Evolutionary conservation across 2,329 filamentous ascomycete species (phyloP), one percentile per base, ranked within the genome.

Genomic region (Calonectria hongkongensis): DNA sequence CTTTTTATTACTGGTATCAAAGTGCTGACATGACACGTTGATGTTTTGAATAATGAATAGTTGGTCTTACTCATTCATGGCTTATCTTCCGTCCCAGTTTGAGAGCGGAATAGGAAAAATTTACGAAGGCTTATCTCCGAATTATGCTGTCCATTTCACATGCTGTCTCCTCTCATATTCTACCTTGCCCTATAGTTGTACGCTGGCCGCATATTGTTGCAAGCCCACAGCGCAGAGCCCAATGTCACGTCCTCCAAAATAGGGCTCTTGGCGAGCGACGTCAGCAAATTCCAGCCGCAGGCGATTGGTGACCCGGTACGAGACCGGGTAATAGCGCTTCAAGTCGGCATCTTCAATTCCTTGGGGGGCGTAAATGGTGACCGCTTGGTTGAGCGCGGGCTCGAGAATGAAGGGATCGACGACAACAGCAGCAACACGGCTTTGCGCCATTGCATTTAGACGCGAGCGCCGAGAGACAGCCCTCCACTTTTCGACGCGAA

Each of bases 91-190:
- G 16, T 16, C n/a, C 28, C 18, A n/a, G 8, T 10, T 30, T 28
- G 15, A 33, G 28, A 39, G 18, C n/a, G 30, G 54, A 39, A 58
- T 58, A 39, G 54, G 30, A 58, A 58, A 6, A 58, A 58, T 33
- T 27, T 2, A 3, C 5, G 21, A n/a, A 15, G 10, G 18, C 30
- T 39, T 58, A 58, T 58, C 54, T 58, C 54, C 54, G 54, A 39
- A 5, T 13, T 8, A 39, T 36, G 15, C n/a, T n/a, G 5, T 21
- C 15, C 30, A 25, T 33, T 15, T 58, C 54, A 39, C 54, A 39
- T 58, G 33, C 1, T 27, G 13, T 51, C 27, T 51, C n/a, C 25
- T 30, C 21, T 33, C 33, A 0, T n/a, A 18, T 30, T 30, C 21
- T 18, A 6, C 7, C n/a, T 56, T 56, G 21, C 21, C 21, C 33